These are phyloP conservation scores for Inga leiocalycina DNA, from an alignment of 306 rosid species.

Conservation along the genomic window DNA sequence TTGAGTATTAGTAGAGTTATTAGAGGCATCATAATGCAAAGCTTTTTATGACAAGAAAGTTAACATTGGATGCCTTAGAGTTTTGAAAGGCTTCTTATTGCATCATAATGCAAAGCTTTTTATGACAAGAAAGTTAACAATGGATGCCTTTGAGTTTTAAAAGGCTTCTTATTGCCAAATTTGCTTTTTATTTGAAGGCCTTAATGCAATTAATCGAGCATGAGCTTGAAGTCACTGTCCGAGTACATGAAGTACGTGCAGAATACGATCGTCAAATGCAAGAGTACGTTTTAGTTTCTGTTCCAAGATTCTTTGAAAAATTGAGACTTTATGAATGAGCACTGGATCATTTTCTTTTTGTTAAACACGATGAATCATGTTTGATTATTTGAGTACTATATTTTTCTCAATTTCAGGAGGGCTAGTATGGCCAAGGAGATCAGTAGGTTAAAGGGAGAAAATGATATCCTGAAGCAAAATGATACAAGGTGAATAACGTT, in stretches of 20 bases:
- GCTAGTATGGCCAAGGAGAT: conserved; percentile 53
- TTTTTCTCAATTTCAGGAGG: conserved; percentile 44
- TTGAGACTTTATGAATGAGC: background rate
- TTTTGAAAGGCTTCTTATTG: background rate
- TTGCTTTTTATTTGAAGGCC: conserved; percentile 55
- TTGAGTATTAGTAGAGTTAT: background rate
- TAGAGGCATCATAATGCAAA: background rate
- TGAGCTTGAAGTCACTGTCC: conserved; percentile 90
- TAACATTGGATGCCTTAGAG: conserved; percentile 1
- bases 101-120: background rate
- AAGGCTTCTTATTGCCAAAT: conserved; percentile 21
- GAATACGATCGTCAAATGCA: conserved; percentile 91
- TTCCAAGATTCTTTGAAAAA: conserved; percentile 10
- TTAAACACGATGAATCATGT: too few species aligned
- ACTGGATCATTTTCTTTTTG: background rate
- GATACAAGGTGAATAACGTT: conserved; percentile 37
- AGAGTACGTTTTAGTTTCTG: conserved; percentile 60
- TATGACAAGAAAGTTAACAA: conserved; percentile 3
- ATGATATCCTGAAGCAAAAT: conserved; percentile 39
- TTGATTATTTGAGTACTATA: background rate
- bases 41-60: conserved; percentile 1
- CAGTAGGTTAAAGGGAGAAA: conserved; percentile 48
- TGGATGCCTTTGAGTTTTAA: conserved; percentile 8
- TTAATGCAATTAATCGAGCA: conserved; percentile 89
- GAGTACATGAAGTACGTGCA: conserved; percentile 91